Evolutionary conservation across 805 yeast genomes (phyloP).

Genomic region (Kluyveromyces dobzhanskii): DNA sequence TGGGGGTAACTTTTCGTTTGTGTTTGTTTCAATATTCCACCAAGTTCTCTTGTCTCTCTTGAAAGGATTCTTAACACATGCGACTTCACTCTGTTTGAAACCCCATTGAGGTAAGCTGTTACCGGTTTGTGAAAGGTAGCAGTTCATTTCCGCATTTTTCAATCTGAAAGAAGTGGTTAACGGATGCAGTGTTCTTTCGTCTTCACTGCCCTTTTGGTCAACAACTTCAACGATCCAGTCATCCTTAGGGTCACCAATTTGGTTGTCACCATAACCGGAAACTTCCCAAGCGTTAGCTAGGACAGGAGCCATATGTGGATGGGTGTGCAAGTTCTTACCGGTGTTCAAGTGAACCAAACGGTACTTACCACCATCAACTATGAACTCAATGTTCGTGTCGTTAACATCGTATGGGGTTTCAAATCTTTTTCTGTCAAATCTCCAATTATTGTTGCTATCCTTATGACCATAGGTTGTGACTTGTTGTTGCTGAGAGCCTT

Average conservation of each 20-base stretch:
- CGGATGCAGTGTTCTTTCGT: constrained; percentile 52
- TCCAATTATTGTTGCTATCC: constrained; percentile 81
- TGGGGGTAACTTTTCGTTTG: constrained; percentile 55
- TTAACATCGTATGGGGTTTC: constrained; percentile 20
- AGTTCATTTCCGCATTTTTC: constrained; percentile 52
- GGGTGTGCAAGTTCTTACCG: constrained; percentile 76
- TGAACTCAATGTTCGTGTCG: constrained; percentile 27
- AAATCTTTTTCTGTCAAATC: constrained; percentile 52
- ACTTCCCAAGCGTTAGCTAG: constrained; percentile 67
- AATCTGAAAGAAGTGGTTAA: constrained; percentile 66
- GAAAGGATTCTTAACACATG: constrained; percentile 54
- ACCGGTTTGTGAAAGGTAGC: constrained; percentile 74
- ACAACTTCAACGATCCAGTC: constrained; percentile 87
- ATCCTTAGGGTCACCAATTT: constrained; percentile 71
- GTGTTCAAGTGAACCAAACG: constrained; percentile 67
- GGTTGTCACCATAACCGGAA: constrained; percentile 72
- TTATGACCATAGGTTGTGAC: constrained; percentile 86
- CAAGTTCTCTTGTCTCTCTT: constrained; percentile 77
- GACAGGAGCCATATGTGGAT: constrained; percentile 68
- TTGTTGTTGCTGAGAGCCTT: constrained; percentile 91
- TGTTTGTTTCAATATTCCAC: constrained; percentile 79
- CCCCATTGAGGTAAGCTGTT: constrained; percentile 73
- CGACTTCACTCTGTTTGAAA: constrained; percentile 73
- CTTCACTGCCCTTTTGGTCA: constrained; percentile 50
- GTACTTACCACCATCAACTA: constrained; percentile 57